phyloP scores from a whole-genome alignment of 2,329 filamentous ascomycete genomes.

The Talaromyces sp. region DNA sequence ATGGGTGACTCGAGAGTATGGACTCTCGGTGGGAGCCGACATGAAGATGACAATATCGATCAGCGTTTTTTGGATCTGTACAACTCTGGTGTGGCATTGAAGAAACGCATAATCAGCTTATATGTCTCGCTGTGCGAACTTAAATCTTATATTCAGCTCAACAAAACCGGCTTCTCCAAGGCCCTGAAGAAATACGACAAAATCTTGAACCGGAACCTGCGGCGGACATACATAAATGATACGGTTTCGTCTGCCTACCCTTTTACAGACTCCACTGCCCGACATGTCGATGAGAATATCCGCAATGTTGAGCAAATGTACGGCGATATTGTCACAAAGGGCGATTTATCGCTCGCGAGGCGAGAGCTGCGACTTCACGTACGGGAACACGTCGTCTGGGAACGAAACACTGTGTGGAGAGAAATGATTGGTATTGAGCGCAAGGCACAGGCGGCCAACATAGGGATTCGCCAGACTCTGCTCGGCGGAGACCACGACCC shows the following conservation, averaged over 20 bases:
- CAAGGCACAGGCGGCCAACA: slow-evolving; percentile 86
- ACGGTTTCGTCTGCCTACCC: slow-evolving; percentile 75
- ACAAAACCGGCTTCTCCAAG: slow-evolving; percentile 94
- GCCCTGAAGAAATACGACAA: slow-evolving; percentile 99
- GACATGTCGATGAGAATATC: slow-evolving; percentile 67
- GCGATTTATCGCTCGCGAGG: slow-evolving; percentile 70
- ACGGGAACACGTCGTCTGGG: slow-evolving; percentile 96
- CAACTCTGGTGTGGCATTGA: slow-evolving; percentile 74
- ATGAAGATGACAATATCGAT: slow-evolving; percentile 74
- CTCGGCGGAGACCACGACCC: slow-evolving; percentile 70
- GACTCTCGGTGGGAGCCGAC: slow-evolving; percentile 26
- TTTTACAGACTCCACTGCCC: slow-evolving; percentile 70
- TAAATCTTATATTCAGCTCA: slow-evolving; percentile 92
- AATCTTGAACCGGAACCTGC: slow-evolving; percentile 77
- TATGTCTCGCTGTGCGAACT: slow-evolving; percentile 94
- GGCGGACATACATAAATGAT: slow-evolving; percentile 68
- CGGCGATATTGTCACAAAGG: slow-evolving; percentile 73
- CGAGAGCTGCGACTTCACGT: slow-evolving; percentile 86
- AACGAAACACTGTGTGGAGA: slow-evolving; percentile 96
- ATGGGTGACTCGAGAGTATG: slow-evolving; percentile 32
- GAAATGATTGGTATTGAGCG: slow-evolving; percentile 98
- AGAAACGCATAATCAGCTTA: slow-evolving; percentile 80
- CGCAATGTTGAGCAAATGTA: slow-evolving; percentile 73
- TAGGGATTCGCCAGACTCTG: slow-evolving; percentile 73
- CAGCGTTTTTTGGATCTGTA: slow-evolving; percentile 64